Evolutionary conservation across 1,284 basidiomycete genomes (phyloP).

Genomic region (Cerrena zonata): DNA sequence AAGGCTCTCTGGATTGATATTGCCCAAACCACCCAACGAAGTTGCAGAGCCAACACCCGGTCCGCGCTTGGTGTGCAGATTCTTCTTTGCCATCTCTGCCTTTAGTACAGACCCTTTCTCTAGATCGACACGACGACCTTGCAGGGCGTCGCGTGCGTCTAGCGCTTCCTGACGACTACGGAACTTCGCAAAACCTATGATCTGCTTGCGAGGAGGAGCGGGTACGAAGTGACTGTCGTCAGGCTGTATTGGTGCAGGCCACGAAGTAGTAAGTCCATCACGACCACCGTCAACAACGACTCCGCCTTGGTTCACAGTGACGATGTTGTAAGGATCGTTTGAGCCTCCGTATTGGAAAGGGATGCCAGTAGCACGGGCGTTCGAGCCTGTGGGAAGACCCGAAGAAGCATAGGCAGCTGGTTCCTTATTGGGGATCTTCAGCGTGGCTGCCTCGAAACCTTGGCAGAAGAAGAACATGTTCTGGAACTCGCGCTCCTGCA

Average conservation of each 20-base stretch:
- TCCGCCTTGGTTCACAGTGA: slow-evolving; percentile 72
- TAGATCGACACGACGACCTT: slow-evolving; percentile 88
- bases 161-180: slow-evolving; percentile 82
- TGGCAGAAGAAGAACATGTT: slow-evolving; percentile 97
- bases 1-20: slow-evolving; percentile 23
- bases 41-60: slow-evolving; percentile 53
- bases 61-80: slow-evolving; percentile 89
- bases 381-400: slow-evolving; percentile 26
- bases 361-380: slow-evolving; percentile 18
- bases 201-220: slow-evolving; percentile 78
- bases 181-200: slow-evolving; percentile 98
- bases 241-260: slow-evolving; percentile 43
- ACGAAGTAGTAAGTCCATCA: slow-evolving; percentile 62
- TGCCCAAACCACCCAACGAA: slow-evolving; percentile 24
- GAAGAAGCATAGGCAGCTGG: slow-evolving; percentile 58
- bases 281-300: slow-evolving; percentile 67
- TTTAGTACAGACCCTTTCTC: slow-evolving; percentile 92
- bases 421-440: slow-evolving; percentile 93
- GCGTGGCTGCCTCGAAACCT: slow-evolving; percentile 94
- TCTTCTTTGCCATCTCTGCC: slow-evolving; percentile 99
- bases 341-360: slow-evolving; percentile 39
- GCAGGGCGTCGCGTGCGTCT: slow-evolving; percentile 82
- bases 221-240: slow-evolving; percentile 38
- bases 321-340: slow-evolving; percentile 73
- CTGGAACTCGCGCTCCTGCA: slow-evolving; percentile 93